Evolutionary conservation across 257 asterid species (phyloP).

Genomic region (Nicotiana obtusifolia): DNA sequence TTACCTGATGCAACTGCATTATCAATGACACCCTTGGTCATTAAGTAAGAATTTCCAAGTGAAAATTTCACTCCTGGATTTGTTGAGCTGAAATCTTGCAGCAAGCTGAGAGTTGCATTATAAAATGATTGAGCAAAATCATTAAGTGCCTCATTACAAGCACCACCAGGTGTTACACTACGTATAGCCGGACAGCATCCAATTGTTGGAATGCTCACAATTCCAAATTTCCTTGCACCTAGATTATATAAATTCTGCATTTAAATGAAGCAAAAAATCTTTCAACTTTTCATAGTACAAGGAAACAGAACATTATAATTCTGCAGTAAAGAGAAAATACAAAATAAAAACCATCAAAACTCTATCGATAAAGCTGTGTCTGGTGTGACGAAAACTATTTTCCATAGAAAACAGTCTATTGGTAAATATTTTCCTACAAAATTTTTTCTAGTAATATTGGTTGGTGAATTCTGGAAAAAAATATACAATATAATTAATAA

Average conservation of each 20-base stretch:
- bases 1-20: slow-evolving; percentile 23
- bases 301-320: background rate
- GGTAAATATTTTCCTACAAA: no score
- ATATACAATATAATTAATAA: no score
- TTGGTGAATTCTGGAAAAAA: no score
- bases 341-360: background rate
- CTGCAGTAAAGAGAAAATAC: background rate
- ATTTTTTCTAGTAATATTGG: no score
- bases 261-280: background rate
- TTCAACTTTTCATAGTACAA: background rate
- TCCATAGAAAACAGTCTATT: no score
- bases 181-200: slow-evolving; percentile 46
- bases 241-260: slow-evolving; percentile 38
- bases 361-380: background rate
- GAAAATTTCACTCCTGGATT: slow-evolving; percentile 40
- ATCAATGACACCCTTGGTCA: slow-evolving; percentile 37
- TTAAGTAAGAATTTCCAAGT: slow-evolving; percentile 39
- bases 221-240: slow-evolving; percentile 61
- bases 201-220: slow-evolving; percentile 37
- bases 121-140: slow-evolving; percentile 35
- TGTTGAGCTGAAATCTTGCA: slow-evolving; percentile 28
- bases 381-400: background rate
- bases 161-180: slow-evolving; percentile 13
- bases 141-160: slow-evolving; percentile 29
- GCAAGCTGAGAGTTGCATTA: slow-evolving; percentile 19